Base-by-base conservation (phyloP, 495 filamentous ascomycete genomes). In the Hypomontagnella monticulosa region DNA sequence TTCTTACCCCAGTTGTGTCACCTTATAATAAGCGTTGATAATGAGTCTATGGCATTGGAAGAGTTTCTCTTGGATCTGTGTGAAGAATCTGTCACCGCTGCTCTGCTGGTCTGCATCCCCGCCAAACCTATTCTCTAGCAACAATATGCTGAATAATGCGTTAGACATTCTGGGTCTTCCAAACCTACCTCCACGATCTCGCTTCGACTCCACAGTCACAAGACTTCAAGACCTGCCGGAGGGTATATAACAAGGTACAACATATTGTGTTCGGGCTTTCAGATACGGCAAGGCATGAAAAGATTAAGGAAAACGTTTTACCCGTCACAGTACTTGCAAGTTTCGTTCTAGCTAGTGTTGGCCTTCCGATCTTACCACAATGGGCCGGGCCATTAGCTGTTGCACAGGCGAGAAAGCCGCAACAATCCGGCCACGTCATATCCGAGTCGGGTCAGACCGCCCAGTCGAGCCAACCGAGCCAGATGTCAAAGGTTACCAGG, bases 141-240 rank as follows among this genome's bases (percentile, higher is more conserved):
- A 32, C 32, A 30, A 41, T 19, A 57, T 60, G 50, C 71, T 73
- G 60, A 73, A 48, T 66, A 58, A 56, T 51, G 36, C 16, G 59
- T 57, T 76, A 92, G 89, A 92, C 90, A 30, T 92, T 92, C 75
- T 92, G 89, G 89, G 81, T 91, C 52, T 90, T 92, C 78, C 90
- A 92, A 76, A 91, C 89, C 32, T 91, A 92, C 76, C 84, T 92
- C 6, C 89, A 88, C 75, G 90, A 92, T 70, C 85, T 92, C 57
- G 81, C 87, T 43, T 75, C 80, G 60, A 89, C 87, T 49, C 89
- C 89, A 5, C 86, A 88, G 70, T 83, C 87, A 43, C 81, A 85
- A 48, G 82, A 86, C 18, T 92, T 92, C 79, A 81, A 87, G 77
- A 91, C 87, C 52, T 91, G 89, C 66, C 83, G 88, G 41, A 78